Evolutionary conservation across 139 green algal genomes (phyloP).

Genomic region (Volvox africanus): DNA sequence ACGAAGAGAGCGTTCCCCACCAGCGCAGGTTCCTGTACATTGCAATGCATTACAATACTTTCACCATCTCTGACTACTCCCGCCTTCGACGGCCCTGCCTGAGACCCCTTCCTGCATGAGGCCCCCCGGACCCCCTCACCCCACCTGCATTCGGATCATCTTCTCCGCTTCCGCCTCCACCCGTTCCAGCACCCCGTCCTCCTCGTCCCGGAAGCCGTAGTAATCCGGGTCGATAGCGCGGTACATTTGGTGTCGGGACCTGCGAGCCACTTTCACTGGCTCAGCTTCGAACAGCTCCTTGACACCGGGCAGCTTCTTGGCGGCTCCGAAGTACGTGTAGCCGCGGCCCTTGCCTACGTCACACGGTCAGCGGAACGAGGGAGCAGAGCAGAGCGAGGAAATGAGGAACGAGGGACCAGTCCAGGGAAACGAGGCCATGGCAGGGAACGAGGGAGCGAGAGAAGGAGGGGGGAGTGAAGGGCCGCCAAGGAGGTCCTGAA

Average conservation of each 20-base stretch:
- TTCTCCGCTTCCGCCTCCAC: slow-evolving; percentile 85
- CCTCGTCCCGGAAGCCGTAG: slow-evolving; percentile 97
- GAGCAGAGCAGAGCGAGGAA: too few species aligned
- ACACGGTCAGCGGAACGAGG: too few species aligned
- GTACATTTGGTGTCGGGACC: slow-evolving; percentile 89
- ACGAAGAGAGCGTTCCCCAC: too few species aligned
- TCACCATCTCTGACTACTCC: too few species aligned
- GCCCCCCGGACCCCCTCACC: not conserved
- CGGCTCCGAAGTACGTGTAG: slow-evolving; percentile 96
- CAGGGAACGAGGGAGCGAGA: too few species aligned
- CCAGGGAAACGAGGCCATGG: too few species aligned
- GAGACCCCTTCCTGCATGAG: not conserved
- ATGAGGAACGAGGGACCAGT: too few species aligned
- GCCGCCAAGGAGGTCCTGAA: too few species aligned
- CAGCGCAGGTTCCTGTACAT: too few species aligned
- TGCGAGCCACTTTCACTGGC: slow-evolving; percentile 72
- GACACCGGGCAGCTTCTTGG: slow-evolving; percentile 98
- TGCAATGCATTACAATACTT: too few species aligned
- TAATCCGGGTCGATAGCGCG: slow-evolving; percentile 95
- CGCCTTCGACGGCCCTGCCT: too few species aligned
- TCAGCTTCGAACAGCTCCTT: slow-evolving; percentile 98
- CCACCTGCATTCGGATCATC: slow-evolving; percentile 70
- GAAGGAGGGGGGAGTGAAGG: too few species aligned
- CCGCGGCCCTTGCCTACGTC: slow-evolving; percentile 48
- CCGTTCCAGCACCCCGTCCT: slow-evolving; percentile 90